Evolutionary conservation across 176 grass and related monocot genomes (phyloP), one percentile per base, ranked within the genome.

Genomic region (Paspalum vaginatum): DNA sequence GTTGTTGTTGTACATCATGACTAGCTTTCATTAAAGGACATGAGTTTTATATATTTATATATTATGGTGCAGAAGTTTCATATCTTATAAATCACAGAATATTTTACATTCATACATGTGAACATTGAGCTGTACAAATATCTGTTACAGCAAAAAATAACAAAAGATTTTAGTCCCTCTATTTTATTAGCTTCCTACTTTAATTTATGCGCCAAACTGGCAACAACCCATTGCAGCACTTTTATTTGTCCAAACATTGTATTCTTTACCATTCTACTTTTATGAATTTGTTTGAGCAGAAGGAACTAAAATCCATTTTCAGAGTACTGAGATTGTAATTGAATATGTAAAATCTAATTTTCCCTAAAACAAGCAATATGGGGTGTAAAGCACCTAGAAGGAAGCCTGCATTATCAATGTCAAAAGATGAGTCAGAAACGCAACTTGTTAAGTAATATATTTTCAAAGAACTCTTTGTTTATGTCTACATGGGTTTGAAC

Each of bases 131-230:
- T 61, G 39, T 47, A 50, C 25, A 18, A 39, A 69, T 25, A 84
- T 42, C 16, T 61, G 32, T 43, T 63, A 78, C 6, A 54, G 9
- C 8, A 69, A 65, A 69, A 60, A 57, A 68, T 2, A 26, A 62
- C 9, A 18, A 15, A 70, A 78, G 0, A 42, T 15, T 63, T 17
- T 15, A 67, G 1, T 46, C 15, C 37, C 7, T 46, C 16, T 17
- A 85, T 85, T 6, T 21, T 43, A 75, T 8, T 6, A 25, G 40
- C 38, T 59, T n/a, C 72, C 45, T 76, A 46, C 12, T 76, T 76
- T 25, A n/a, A 68, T 43, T 55, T 56, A 18, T 77, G 57, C 71
- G 63, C 9, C 5, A 27, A 77, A 48, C 15, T 48, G 9, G 42
- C 41, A 62, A 43, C 16, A 48, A 25, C n/a, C 43, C 37, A 13